Evolutionary conservation across 345 rosid species (phyloP).

Genomic region (Combretum micranthum): DNA sequence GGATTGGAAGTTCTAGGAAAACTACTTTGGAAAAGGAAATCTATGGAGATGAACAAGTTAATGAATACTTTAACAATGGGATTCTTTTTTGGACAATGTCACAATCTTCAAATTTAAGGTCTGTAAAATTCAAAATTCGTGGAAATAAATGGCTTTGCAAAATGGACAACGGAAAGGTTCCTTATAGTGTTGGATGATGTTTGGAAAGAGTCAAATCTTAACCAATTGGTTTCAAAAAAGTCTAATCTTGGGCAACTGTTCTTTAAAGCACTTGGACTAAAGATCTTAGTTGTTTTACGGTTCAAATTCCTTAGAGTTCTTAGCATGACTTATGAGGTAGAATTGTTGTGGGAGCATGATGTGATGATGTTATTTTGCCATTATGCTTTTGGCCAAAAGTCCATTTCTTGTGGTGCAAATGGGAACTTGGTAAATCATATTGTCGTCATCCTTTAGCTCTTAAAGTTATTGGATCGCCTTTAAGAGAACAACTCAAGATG

Average conservation of each 20-base stretch:
- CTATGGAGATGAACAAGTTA: conserved; percentile 50
- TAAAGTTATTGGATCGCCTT: too few species aligned
- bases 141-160: conserved; percentile 24
- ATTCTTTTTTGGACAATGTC: conserved; percentile 77
- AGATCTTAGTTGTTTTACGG: conserved; percentile 74
- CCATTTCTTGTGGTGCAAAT: conserved; percentile 46
- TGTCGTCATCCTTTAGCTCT: conserved; percentile 44
- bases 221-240: too few species aligned
- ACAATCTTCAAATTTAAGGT: conserved; percentile 64
- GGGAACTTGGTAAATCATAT: conserved; percentile 41
- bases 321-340: too few species aligned
- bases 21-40: conserved; percentile 75
- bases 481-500: conserved; percentile 48
- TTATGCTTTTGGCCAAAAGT: conserved; percentile 62
- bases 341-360: conserved; percentile 54
- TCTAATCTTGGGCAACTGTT: too few species aligned
- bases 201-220: too few species aligned
- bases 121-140: conserved; percentile 34
- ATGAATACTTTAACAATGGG: conserved; percentile 49
- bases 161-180: conserved; percentile 16
- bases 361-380: conserved; percentile 61
- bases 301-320: too few species aligned
- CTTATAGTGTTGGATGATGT: too few species aligned
- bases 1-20: conserved; percentile 89
- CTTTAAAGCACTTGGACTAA: conserved; percentile 40